phyloP scores from a whole-genome alignment of 805 yeast genomes.

The Lipomyces mesembrius region DNA sequence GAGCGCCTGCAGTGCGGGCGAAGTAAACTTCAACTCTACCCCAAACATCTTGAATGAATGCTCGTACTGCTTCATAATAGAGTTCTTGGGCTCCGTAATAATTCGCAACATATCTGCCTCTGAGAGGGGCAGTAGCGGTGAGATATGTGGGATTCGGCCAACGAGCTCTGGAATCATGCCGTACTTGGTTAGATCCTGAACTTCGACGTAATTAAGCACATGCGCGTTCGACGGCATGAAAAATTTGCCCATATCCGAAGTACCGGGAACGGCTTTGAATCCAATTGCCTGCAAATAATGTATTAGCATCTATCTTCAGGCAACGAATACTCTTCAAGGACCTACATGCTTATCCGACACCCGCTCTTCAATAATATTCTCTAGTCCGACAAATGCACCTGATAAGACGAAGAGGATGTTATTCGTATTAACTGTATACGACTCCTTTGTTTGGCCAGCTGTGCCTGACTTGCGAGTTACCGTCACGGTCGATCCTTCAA shows the following conservation, averaged over 20 bases:
- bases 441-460: slow-evolving; percentile 43
- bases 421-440: slow-evolving; percentile 58
- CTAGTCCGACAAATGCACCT: slow-evolving; percentile 69
- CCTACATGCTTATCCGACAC: slow-evolving; percentile 21
- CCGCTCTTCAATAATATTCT: slow-evolving; percentile 53
- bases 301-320: background rate
- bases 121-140: slow-evolving; percentile 55
- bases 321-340: slow-evolving; percentile 40
- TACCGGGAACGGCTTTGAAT: slow-evolving; percentile 16
- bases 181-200: slow-evolving; percentile 56
- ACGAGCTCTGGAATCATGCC: slow-evolving; percentile 65
- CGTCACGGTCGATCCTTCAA: slow-evolving; percentile 61
- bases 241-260: slow-evolving; percentile 43
- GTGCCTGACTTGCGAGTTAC: slow-evolving; percentile 42
- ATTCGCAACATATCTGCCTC: slow-evolving; percentile 55
- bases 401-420: slow-evolving; percentile 60
- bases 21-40: slow-evolving; percentile 56
- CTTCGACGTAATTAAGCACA: slow-evolving; percentile 52
- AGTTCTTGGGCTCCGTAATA: slow-evolving; percentile 60
- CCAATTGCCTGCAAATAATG: slow-evolving; percentile 27
- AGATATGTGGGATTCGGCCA: slow-evolving; percentile 62
- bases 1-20: slow-evolving; percentile 53
- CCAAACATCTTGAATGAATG: slow-evolving; percentile 60
- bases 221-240: slow-evolving; percentile 22
- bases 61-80: slow-evolving; percentile 58